Evolutionary conservation across 2,329 filamentous ascomycete species (phyloP).

Genomic region (Penicillium sp.): DNA sequence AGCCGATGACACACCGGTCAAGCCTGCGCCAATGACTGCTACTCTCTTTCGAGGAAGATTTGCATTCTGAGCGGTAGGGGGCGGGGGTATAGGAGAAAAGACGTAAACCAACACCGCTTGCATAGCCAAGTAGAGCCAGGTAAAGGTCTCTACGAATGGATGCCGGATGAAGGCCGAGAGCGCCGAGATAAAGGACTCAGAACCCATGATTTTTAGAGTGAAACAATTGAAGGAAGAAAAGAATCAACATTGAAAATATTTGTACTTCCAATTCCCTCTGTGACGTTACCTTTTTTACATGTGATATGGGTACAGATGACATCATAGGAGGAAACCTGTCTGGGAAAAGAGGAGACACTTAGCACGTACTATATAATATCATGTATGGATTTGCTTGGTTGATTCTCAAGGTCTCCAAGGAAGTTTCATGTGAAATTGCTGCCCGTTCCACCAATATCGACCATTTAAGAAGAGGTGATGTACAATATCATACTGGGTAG

Average conservation of each 20-base stretch:
- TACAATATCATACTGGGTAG: too few species aligned
- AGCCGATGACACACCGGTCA: conserved; percentile 75
- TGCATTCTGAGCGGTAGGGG: conserved; percentile 56
- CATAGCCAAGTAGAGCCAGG: conserved; percentile 30
- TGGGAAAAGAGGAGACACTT: neutral
- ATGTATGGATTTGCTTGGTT: neutral
- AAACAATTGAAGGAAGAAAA: neutral
- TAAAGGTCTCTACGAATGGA: conserved; percentile 32
- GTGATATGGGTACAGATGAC: conserved; percentile 2
- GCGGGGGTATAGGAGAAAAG: conserved; percentile 68
- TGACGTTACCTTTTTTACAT: conserved; percentile 1
- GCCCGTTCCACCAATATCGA: neutral
- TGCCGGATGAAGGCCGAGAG: conserved; percentile 25
- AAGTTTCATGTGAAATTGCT: neutral
- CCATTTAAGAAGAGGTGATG: neutral
- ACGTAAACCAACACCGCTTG: conserved; percentile 41
- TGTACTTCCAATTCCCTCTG: neutral
- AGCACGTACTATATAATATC: too few species aligned
- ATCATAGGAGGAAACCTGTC: neutral
- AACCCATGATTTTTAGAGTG: neutral
- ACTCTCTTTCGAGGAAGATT: conserved; percentile 51
- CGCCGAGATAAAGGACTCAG: conserved; percentile 7
- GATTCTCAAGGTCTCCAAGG: neutral
- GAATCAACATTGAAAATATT: neutral
- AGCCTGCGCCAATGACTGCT: conserved; percentile 67